Conservation (phyloP, 768 basidiomycete species). For the Gymnopilus junonius region DNA sequence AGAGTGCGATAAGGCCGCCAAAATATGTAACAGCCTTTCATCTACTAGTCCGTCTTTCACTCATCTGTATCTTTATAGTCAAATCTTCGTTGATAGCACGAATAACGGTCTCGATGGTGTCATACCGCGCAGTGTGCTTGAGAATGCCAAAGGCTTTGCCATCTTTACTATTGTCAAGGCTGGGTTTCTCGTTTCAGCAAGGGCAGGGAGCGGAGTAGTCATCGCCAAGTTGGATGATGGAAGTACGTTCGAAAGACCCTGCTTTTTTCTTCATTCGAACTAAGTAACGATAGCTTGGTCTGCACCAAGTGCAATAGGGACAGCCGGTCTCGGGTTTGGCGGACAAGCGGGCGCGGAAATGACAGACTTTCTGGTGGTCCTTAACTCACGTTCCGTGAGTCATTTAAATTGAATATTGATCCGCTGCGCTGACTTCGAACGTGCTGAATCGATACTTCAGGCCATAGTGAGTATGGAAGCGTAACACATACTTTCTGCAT, state of each 20-base stretch:
- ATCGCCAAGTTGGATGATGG: constrained; percentile 85
- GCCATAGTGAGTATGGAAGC: constrained; percentile 59
- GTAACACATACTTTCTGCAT: background rate
- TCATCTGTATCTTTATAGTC: constrained; percentile 48
- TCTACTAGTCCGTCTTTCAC: constrained; percentile 9
- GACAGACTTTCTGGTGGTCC: constrained; percentile 89
- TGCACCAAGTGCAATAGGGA: constrained; percentile 92
- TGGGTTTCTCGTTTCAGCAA: constrained; percentile 71
- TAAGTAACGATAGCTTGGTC: constrained; percentile 70
- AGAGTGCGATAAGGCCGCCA: constrained; percentile 87
- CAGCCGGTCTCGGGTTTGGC: constrained; percentile 89
- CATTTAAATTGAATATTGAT: background rate
- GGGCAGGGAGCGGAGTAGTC: constrained; percentile 87
- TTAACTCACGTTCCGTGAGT: constrained; percentile 80
- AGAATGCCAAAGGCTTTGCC: constrained; percentile 76
- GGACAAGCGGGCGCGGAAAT: constrained; percentile 84
- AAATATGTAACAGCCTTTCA: constrained; percentile 59
- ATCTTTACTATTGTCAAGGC: constrained; percentile 91
- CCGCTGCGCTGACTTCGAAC: background rate
- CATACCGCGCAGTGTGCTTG: constrained; percentile 52
- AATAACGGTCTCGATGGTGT: constrained; percentile 87
- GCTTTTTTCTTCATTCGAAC: constrained; percentile 4
- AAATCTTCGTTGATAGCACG: constrained; percentile 75
- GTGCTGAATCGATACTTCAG: constrained; percentile 33
- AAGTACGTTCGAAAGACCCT: constrained; percentile 49